A percentile compares a stretch with the other conserved stretches of the same genome.
Conservation (phyloP, 2,329 filamentous ascomycete species). For the Cordyceps javanica region DNA sequence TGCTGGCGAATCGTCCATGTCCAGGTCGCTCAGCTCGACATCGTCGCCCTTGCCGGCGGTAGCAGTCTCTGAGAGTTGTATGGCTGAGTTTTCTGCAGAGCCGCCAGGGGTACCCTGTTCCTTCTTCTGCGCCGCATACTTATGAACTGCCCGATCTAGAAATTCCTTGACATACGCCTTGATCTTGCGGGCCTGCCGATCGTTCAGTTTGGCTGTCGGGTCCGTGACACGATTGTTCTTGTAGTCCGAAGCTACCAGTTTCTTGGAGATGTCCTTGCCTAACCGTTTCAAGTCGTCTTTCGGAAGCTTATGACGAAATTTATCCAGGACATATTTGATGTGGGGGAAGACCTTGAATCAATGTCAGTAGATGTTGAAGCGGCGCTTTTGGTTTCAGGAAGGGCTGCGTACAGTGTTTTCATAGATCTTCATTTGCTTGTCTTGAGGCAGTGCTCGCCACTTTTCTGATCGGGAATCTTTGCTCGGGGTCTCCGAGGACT, state of each 20-base stretch:
- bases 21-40: slow-evolving; percentile 35
- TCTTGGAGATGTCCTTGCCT: slow-evolving; percentile 69
- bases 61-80: slow-evolving; percentile 25
- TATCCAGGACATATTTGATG: slow-evolving; percentile 79
- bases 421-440: slow-evolving; percentile 93
- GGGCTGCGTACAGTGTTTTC: slow-evolving; percentile 73
- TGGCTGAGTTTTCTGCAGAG: slow-evolving; percentile 42
- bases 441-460: slow-evolving; percentile 62
- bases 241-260: slow-evolving; percentile 85
- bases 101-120: slow-evolving; percentile 44
- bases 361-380: background rate
- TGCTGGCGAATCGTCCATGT: slow-evolving; percentile 38
- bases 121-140: slow-evolving; percentile 63
- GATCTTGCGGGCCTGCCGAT: slow-evolving; percentile 75
- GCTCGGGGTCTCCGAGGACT: slow-evolving; percentile 47
- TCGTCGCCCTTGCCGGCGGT: slow-evolving; percentile 24
- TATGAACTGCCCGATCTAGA: slow-evolving; percentile 77
- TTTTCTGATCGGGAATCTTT: slow-evolving; percentile 61
- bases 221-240: slow-evolving; percentile 83
- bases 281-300: slow-evolving; percentile 66
- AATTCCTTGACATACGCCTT: slow-evolving; percentile 80
- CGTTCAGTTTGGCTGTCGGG: slow-evolving; percentile 61
- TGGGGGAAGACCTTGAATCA: slow-evolving; percentile 66
- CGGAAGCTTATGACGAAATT: slow-evolving; percentile 79
- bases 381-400: slow-evolving; percentile 15